These are phyloP conservation scores for Dryas drummondii DNA, from an alignment of 306 rosid genomes.

Conservation along the genomic window DNA sequence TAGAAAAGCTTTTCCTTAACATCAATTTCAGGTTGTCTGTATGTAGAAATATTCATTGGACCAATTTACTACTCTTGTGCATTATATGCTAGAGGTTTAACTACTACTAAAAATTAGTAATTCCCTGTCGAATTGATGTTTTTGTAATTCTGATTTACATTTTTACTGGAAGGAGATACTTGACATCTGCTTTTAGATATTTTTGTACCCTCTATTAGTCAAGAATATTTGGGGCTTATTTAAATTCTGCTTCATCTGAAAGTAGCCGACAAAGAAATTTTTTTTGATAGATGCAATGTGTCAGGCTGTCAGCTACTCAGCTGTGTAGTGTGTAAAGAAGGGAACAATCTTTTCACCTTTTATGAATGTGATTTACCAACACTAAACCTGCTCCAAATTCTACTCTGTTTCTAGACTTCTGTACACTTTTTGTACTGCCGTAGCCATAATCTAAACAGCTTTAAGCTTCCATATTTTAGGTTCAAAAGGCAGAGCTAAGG, in stretches of 20 bases:
- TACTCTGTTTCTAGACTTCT: neutral
- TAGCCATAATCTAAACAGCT: slow-evolving; percentile 1
- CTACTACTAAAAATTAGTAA: neutral
- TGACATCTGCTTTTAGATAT: neutral
- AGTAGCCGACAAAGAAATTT: neutral
- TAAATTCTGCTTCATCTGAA: no score
- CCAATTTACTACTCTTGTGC: no score
- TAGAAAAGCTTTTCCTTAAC: neutral
- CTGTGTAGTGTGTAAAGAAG: neutral
- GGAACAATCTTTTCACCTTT: neutral
- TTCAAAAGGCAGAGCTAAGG: slow-evolving; percentile 79
- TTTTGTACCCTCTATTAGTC: neutral
- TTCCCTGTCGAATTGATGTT: neutral
- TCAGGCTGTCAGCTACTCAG: no score
- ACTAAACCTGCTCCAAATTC: neutral
- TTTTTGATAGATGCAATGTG: neutral
- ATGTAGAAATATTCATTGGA: neutral
- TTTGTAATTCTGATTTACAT: neutral
- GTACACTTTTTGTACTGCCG: neutral
- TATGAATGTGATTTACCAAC: no score
- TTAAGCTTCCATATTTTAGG: slow-evolving; percentile 45
- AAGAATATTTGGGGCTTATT: no score
- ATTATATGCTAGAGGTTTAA: neutral
- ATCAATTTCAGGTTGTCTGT: neutral
- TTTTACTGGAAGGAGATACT: neutral